Evolutionary conservation across 23 red algal genomes (phyloP).

Genomic region (Gracilariopsis chorda): DNA sequence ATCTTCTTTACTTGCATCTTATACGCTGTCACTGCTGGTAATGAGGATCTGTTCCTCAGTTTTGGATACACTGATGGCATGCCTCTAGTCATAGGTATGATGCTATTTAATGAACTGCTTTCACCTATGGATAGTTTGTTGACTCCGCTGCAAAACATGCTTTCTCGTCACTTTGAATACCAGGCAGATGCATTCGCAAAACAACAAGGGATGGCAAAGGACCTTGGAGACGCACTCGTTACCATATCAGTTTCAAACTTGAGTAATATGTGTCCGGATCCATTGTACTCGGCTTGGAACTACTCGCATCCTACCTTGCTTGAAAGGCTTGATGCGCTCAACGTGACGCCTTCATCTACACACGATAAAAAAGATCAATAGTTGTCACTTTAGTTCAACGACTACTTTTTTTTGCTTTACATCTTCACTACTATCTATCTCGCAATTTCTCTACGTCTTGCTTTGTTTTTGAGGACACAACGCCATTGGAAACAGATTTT

Average conservation of each 20-base stretch:
- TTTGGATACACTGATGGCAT: slow-evolving; percentile 72
- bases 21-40: slow-evolving; percentile 64
- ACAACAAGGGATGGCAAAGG: slow-evolving; percentile 45
- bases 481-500: no score
- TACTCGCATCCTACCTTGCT: slow-evolving; percentile 84
- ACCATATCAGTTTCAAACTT: slow-evolving; percentile 72
- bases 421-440: no score
- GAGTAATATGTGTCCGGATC: slow-evolving; percentile 84
- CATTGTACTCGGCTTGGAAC: slow-evolving; percentile 80
- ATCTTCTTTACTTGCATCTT: slow-evolving; percentile 52
- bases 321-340: slow-evolving; percentile 70
- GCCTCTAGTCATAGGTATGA: slow-evolving; percentile 68
- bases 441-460: no score
- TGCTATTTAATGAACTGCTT: slow-evolving; percentile 77
- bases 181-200: slow-evolving; percentile 81
- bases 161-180: slow-evolving; percentile 71
- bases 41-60: slow-evolving; percentile 68
- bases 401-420: no score
- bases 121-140: slow-evolving; percentile 75
- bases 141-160: slow-evolving; percentile 42
- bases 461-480: no score
- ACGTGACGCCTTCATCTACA: slow-evolving; percentile 19
- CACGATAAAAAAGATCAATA: slow-evolving; percentile 28
- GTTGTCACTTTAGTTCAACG: background rate
- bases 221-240: slow-evolving; percentile 73